A percentile compares a stretch with the other conserved stretches of the same genome.
Conservation (phyloP, 179 eudicot genomes). For the Beta corolliflora region DNA sequence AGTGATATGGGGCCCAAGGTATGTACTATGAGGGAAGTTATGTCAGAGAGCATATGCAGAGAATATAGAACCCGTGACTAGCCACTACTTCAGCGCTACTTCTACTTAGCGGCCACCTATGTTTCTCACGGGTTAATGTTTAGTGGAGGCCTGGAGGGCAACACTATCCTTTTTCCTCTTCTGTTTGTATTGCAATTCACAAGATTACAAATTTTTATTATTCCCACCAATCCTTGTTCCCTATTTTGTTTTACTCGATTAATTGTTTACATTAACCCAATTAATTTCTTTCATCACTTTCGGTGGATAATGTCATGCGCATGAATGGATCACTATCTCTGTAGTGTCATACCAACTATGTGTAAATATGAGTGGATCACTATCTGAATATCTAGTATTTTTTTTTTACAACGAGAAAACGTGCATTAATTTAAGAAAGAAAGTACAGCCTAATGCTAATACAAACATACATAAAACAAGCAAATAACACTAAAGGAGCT, state of each 20-base stretch:
- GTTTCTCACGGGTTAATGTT: constrained; percentile 26
- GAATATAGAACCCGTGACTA: constrained; percentile 29
- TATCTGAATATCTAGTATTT: no score
- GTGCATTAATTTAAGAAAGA: no score
- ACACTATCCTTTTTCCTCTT: neutral
- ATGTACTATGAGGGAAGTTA: neutral
- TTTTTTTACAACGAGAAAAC: no score
- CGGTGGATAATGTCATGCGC: neutral
- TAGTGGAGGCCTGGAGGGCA: neutral
- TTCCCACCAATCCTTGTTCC: neutral
- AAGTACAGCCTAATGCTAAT: no score
- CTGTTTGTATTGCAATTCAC: neutral
- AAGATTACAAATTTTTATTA: neutral
- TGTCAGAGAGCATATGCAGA: constrained; percentile 11
- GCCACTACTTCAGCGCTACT: neutral
- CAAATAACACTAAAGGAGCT: no score
- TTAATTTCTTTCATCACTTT: neutral
- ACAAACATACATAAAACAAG: no score
- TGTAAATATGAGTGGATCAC: no score
- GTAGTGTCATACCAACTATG: no score
- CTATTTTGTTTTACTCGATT: neutral
- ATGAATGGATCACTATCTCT: neutral
- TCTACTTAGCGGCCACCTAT: neutral
- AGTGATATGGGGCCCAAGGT: neutral
- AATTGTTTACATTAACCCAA: neutral